Conservation (phyloP, 2,329 filamentous ascomycete species). For the Aureobasidium namibiae region DNA sequence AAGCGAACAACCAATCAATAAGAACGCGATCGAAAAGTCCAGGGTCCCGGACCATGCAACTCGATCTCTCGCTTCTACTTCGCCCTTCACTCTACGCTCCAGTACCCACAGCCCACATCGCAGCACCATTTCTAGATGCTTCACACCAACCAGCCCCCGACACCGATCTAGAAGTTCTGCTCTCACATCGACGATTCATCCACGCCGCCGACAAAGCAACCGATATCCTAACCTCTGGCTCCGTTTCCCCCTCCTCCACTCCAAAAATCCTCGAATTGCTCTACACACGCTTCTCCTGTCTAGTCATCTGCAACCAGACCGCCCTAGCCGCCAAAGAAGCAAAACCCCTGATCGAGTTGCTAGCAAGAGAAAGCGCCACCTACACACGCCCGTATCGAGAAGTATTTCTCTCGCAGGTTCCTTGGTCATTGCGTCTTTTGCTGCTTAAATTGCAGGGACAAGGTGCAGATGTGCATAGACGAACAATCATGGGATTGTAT, state of each 20-base stretch:
- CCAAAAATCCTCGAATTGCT: constrained; percentile 65
- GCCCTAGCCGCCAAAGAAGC: constrained; percentile 51
- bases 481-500: constrained; percentile 84
- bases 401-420: constrained; percentile 41
- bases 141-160: constrained; percentile 54
- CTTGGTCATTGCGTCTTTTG: constrained; percentile 79
- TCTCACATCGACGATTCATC: constrained; percentile 69
- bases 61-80: constrained; percentile 74
- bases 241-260: constrained; percentile 47
- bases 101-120: constrained; percentile 55
- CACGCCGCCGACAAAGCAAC: constrained; percentile 39
- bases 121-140: constrained; percentile 60
- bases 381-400: background rate
- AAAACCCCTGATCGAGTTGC: constrained; percentile 52
- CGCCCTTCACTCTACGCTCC: constrained; percentile 77
- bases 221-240: constrained; percentile 31
- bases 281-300: constrained; percentile 60
- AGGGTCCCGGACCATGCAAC: constrained; percentile 27
- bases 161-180: constrained; percentile 58
- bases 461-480: constrained; percentile 71
- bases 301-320: constrained; percentile 67
- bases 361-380: constrained; percentile 18
- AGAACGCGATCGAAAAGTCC: constrained; percentile 16
- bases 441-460: constrained; percentile 80
- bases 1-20: background rate